Evolutionary conservation across 805 yeast species (phyloP), one percentile per base, ranked within the genome.

Genomic region (Candida manassasensis): DNA sequence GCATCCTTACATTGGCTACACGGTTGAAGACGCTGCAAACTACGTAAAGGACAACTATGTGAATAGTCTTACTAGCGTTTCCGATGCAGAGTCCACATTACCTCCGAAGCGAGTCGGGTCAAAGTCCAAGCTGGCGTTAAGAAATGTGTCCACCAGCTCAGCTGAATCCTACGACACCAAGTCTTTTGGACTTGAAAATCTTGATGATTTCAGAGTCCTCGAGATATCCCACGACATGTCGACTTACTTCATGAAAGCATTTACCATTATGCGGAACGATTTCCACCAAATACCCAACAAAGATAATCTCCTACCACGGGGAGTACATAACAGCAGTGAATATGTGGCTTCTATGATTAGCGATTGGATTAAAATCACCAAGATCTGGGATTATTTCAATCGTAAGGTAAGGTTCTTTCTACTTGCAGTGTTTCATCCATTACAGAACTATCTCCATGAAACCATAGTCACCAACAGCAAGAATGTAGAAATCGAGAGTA

Each of bases 141-240:
- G 34, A 29, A 11, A 22, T 21, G 26, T 13, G 17, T 13, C 31
- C 21, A 28, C 39, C 4, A 37, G 38, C 14, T 45, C 52, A 5
- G 21, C 41, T 11, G 42, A 47, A 29, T 30, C 45, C 2, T 16
- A 42, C 2, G 40, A 45, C 4, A 35, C 44, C 22, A 40, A 34
- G 6, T 40, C 33, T 7, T 25, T 21, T 8, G 22, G 9, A 9
- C 21, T 29, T 21, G 50, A 50, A 12, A 36, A 32, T 14, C 19
- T 47, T 6, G 59, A 57, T 36, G 63, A 59, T 15, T 45, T 50
- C 19, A 44, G 42, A 28, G 32, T 49, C 5, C 39, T 64, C 34
- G 67, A 62, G 38, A 43, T 59, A 4, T 47, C 52, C 1, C 60
- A 51, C 36, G 63, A 58, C 29, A 37, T 62, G 3, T 37, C 46